Conservation (phyloP, 306 rosid species). For the Sicyos baderoa region DNA sequence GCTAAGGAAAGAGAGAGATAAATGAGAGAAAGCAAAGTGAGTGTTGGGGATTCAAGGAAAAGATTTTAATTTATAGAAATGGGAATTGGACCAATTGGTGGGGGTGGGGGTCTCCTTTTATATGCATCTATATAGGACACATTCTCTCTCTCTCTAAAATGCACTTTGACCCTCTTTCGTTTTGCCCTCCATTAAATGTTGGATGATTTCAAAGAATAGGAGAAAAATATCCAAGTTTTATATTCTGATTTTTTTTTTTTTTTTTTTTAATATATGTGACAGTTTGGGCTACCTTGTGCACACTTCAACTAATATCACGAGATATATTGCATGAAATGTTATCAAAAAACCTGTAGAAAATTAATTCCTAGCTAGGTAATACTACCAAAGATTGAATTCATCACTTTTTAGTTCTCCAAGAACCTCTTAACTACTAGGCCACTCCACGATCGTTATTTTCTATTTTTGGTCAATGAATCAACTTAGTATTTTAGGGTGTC, state of each 20-base stretch:
- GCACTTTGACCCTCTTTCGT: conserved; percentile 10
- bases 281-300: too few relatives aligned
- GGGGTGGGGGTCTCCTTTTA: conserved; percentile 16
- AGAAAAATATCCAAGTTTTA: neutral
- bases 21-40: conserved; percentile 16
- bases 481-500: neutral
- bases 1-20: conserved; percentile 18
- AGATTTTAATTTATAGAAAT: conserved; percentile 27
- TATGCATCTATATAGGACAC: conserved; percentile 7
- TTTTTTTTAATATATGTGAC: too few relatives aligned
- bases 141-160: neutral
- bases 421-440: too few relatives aligned
- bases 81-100: conserved; percentile 15
- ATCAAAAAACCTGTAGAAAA: too few relatives aligned
- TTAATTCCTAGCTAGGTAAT: too few relatives aligned
- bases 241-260: neutral
- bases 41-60: conserved; percentile 18
- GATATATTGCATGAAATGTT: too few relatives aligned
- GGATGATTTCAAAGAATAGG: neutral
- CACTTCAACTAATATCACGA: too few relatives aligned
- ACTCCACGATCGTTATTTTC: too few relatives aligned
- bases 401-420: too few relatives aligned
- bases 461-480: neutral
- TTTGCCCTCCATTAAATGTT: conserved; percentile 2
- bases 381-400: too few relatives aligned